phyloP scores from a whole-genome alignment of 129 eudicot species.

The Artemisia argyi region DNA sequence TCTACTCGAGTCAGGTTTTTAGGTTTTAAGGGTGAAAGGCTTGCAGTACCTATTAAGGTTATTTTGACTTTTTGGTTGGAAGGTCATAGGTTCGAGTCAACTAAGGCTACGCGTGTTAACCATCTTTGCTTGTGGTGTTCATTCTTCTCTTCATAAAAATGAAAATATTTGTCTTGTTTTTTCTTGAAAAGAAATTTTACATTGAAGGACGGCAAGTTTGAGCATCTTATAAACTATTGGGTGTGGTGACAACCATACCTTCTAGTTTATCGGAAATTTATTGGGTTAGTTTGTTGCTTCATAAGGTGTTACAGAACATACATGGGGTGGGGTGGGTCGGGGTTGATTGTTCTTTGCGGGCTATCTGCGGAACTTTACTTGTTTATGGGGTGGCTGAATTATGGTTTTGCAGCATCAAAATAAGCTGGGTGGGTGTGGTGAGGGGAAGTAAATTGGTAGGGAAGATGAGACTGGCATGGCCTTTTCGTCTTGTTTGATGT shows the following conservation, averaged over 20 bases:
- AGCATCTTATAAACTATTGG: no score
- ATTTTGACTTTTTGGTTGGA: constrained; percentile 25
- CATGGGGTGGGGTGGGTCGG: no score
- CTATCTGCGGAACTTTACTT: constrained; percentile 7
- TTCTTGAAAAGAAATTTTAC: no score
- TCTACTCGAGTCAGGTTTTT: constrained; percentile 23
- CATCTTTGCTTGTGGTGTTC: constrained; percentile 19
- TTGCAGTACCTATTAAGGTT: no score
- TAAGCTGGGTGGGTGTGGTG: not conserved
- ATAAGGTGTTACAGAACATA: no score
- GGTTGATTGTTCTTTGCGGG: not conserved
- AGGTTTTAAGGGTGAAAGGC: constrained; percentile 14
- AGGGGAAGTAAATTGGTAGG: not conserved
- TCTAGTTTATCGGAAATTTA: no score
- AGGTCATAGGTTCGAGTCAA: constrained; percentile 33
- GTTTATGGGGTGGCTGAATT: constrained; percentile 14
- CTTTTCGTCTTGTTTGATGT: constrained; percentile 23
- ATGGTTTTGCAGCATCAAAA: constrained; percentile 19
- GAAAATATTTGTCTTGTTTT: constrained; percentile 25
- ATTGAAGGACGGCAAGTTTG: no score
- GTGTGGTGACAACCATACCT: no score
- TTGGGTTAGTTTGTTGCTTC: no score
- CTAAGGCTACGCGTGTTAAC: constrained; percentile 17
- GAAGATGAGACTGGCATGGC: constrained; percentile 20
- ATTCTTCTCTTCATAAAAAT: constrained; percentile 30